Evolutionary conservation across 2,329 filamentous ascomycete genomes (phyloP).

Genomic region (Hortaea werneckii): DNA sequence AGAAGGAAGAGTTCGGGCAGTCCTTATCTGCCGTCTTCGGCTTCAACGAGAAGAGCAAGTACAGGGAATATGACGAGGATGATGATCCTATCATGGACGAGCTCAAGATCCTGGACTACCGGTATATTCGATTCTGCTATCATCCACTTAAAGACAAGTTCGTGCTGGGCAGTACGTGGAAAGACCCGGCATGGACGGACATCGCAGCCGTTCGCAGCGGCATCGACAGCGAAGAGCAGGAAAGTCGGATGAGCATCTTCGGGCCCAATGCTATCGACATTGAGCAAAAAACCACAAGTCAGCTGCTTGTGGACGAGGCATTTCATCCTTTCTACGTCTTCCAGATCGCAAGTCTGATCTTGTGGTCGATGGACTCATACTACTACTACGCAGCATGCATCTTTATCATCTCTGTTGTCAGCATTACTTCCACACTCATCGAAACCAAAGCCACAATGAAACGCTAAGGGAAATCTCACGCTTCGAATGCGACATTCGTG

Average conservation of each 20-base stretch:
- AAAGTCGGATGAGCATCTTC: conserved; percentile 74
- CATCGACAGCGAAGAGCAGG: conserved; percentile 80
- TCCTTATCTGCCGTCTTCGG: conserved; percentile 63
- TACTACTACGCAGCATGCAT: conserved; percentile 97
- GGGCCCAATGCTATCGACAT: conserved; percentile 87
- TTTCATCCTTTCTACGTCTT: conserved; percentile 99
- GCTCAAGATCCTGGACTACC: conserved; percentile 75
- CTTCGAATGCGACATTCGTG: conserved; percentile 91
- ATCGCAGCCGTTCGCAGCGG: conserved; percentile 63
- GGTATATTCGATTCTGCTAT: conserved; percentile 87
- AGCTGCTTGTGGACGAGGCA: conserved; percentile 84
- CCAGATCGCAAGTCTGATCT: conserved; percentile 82
- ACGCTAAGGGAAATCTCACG: conserved; percentile 81
- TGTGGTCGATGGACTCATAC: conserved; percentile 94
- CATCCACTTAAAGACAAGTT: conserved; percentile 87
- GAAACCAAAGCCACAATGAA: conserved; percentile 91
- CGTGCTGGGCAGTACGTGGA: conserved; percentile 78
- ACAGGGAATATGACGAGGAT: conserved; percentile 62
- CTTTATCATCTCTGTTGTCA: conserved; percentile 86
- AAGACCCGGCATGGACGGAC: conserved; percentile 80
- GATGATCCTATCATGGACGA: conserved; percentile 65
- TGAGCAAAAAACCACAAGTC: conserved; percentile 71
- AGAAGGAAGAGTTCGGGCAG: conserved; percentile 47
- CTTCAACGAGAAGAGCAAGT: conserved; percentile 49
- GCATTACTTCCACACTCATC: conserved; percentile 77